A percentile compares a stretch with the other conserved stretches of the same genome.
Evolutionary conservation across 495 filamentous ascomycete species (phyloP).

Genomic region (Xylaria grammica): DNA sequence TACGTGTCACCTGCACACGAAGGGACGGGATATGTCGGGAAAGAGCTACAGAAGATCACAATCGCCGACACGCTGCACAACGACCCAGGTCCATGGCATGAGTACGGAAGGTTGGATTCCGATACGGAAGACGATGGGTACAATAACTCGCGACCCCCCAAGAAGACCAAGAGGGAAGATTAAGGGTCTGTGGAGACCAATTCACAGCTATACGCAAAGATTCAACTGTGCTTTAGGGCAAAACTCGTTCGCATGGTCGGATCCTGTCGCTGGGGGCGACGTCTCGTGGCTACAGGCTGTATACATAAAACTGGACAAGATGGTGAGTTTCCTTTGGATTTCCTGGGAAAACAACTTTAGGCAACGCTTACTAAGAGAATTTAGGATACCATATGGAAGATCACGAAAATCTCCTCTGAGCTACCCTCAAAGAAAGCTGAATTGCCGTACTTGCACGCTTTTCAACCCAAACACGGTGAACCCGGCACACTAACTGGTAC

Average conservation of each 20-base stretch:
- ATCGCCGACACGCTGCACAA: background rate
- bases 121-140: background rate
- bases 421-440: too few relatives aligned
- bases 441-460: too few relatives aligned
- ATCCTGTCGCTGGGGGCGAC: too few relatives aligned
- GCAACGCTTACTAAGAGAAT: too few relatives aligned
- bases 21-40: background rate
- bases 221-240: background rate
- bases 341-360: too few relatives aligned
- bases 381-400: too few relatives aligned
- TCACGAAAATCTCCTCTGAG: too few relatives aligned
- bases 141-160: background rate
- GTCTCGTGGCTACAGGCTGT: background rate
- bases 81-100: constrained; percentile 8
- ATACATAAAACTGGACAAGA: too few relatives aligned
- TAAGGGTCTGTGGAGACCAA: background rate
- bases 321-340: too few relatives aligned
- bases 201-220: background rate
- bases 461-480: too few relatives aligned
- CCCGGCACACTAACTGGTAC: too few relatives aligned
- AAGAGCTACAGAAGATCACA: background rate
- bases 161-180: background rate
- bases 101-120: constrained; percentile 11
- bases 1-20: background rate
- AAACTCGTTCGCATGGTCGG: too few relatives aligned